phyloP scores from a whole-genome alignment of 176 grass and related monocot genomes.

The Phoenix roebelenii region DNA sequence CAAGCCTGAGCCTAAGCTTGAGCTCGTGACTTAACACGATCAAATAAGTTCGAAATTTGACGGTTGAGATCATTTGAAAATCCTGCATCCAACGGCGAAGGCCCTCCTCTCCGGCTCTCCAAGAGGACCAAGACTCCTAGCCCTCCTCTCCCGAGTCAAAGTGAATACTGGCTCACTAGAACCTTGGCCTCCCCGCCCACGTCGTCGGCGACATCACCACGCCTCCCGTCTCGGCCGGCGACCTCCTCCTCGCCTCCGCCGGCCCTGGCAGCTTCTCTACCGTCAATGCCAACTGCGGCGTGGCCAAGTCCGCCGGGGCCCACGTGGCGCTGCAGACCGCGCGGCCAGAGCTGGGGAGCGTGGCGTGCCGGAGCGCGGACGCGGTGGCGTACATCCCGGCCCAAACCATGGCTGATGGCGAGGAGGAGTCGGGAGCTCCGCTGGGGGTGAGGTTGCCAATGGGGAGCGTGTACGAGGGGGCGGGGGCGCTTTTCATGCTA shows the following conservation, averaged over 20 bases:
- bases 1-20: no score
- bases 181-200: constrained; percentile 66
- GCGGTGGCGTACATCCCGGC: constrained; percentile 32
- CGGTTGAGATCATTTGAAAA: no score
- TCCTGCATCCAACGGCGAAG: no score
- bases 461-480: constrained; percentile 43
- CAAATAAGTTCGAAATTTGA: no score
- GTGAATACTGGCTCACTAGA: no score
- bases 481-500: constrained; percentile 78
- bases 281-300: no score
- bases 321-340: constrained; percentile 50
- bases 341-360: constrained; percentile 19
- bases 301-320: no score
- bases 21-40: no score
- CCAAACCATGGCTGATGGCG: constrained; percentile 76
- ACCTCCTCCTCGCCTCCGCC: constrained; percentile 69
- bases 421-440: constrained; percentile 2
- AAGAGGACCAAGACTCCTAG: no score
- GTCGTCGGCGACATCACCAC: constrained; percentile 71
- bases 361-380: constrained; percentile 31
- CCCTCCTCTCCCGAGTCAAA: no score
- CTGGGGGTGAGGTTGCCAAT: constrained; percentile 58
- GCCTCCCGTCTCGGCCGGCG: constrained; percentile 26
- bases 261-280: constrained; percentile 78
- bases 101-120: no score